Percentiles rank a stretch among this genome's conserved stretches.
Evolutionary conservation across 495 filamentous ascomycete genomes (phyloP).

Genomic region (Trichoderma reesei): DNA sequence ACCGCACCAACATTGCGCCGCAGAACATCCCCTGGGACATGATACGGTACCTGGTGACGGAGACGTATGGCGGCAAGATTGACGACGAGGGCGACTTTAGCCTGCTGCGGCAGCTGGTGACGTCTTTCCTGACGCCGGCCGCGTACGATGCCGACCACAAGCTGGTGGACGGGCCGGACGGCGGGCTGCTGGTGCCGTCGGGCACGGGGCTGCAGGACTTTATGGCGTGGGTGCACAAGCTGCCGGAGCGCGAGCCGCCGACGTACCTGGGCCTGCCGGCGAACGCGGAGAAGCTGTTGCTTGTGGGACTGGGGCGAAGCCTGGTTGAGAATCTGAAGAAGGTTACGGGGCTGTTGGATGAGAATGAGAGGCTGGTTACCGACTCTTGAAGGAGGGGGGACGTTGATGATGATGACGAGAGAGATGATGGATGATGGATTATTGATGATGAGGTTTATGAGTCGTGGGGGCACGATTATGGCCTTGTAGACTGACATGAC

Average conservation of each 20-base stretch:
- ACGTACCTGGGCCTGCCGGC: constrained; percentile 94
- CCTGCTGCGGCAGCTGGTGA: constrained; percentile 60
- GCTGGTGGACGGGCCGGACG: constrained; percentile 52
- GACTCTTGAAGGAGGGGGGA: constrained; percentile 40
- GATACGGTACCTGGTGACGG: constrained; percentile 81
- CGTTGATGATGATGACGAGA: too few relatives aligned
- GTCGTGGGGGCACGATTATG: neutral
- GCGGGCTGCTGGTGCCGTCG: constrained; percentile 61
- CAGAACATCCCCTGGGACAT: constrained; percentile 95
- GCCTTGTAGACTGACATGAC: too few relatives aligned
- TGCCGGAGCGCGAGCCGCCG: constrained; percentile 93
- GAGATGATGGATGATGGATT: neutral
- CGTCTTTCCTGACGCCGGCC: constrained; percentile 65
- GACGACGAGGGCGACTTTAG: constrained; percentile 83
- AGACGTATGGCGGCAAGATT: constrained; percentile 97
- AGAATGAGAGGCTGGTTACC: constrained; percentile 83
- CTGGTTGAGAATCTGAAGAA: constrained; percentile 77
- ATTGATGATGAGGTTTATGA: neutral
- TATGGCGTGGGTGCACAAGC: constrained; percentile 77
- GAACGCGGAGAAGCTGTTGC: constrained; percentile 90
- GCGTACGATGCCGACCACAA: constrained; percentile 90
- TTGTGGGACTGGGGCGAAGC: constrained; percentile 79
- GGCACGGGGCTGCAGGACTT: constrained; percentile 80
- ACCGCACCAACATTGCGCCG: constrained; percentile 84
- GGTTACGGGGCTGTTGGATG: constrained; percentile 78